Base-by-base conservation (phyloP, 352 stramenopile genomes). In the Phytophthora niederhauseri region DNA sequence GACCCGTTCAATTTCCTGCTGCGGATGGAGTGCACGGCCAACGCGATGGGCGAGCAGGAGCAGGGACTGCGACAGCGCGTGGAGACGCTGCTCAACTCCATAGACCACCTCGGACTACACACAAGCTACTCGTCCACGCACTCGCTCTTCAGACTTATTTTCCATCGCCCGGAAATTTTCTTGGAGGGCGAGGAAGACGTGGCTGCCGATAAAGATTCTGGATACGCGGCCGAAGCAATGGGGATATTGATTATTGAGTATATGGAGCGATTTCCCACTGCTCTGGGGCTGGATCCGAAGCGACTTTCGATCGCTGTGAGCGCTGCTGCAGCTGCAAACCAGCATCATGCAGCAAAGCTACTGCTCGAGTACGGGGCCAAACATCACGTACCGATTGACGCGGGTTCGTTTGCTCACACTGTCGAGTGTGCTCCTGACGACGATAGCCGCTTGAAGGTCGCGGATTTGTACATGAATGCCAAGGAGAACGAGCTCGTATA, bases 1-100 rank as follows among this genome's bases (percentile, higher is more conserved):
- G 84, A 93, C 34, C 34, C 82, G 20, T 71, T 91, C 31, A 93
- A 91, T 62, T 93, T 91, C 28, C 46, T 93, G 28, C 38, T 93
- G 69, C 71, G 74, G 49, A 73, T 87, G 51, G 84, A 93, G 68
- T 93, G 82, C 66, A 89, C 73, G 9, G 72, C 68, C 17, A 77
- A 66, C 57, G 72, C 82, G 22, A 66, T 64, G n/a, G 62, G 73
- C 38, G 75, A 85, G 55, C 57, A 74, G 41, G 65, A 77, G 17
- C 53, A 67, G 3, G 76, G 65, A 43, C 46, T 75, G 30, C 69
- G 70, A 31, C 58, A 61, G 24, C 79, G 84, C n/a, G 59, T 90
- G 22, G 70, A 86, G 57, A 72, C 60, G 52, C 71, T 93, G 14
- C 68, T 93, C 7, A 53, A 49, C 26, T 61, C 69, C 15, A 78